phyloP scores from a whole-genome alignment of 2,329 filamentous ascomycete species.

The Exophiala oligosperma region DNA sequence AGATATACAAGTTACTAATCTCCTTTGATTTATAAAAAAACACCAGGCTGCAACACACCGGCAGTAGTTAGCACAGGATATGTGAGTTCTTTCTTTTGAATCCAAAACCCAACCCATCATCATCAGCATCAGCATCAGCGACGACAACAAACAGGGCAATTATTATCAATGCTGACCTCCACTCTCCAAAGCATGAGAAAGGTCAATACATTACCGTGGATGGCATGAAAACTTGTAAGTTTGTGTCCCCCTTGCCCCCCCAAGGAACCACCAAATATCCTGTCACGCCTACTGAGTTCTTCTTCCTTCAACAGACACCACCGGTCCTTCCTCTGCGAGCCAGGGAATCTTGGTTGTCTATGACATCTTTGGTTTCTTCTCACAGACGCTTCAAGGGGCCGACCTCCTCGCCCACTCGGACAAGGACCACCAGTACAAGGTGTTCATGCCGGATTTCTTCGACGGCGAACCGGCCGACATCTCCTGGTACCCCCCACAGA shows the following conservation, averaged over 20 bases:
- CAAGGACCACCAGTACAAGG: slow-evolving; percentile 73
- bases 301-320: slow-evolving; percentile 50
- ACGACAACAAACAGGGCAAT: not conserved
- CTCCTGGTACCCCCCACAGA: slow-evolving; percentile 61
- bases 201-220: slow-evolving; percentile 60
- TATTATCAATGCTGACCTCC: no score
- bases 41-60: slow-evolving; percentile 22
- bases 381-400: slow-evolving; percentile 63
- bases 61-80: slow-evolving; percentile 23
- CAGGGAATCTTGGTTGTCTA: slow-evolving; percentile 59
- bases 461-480: slow-evolving; percentile 69
- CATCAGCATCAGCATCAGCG: no score
- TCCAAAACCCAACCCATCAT: not conserved
- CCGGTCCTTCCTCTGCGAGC: slow-evolving; percentile 56
- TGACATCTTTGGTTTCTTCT: slow-evolving; percentile 61
- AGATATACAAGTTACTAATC: not conserved
- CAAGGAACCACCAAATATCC: not conserved
- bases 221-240: slow-evolving; percentile 61
- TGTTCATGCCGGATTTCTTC: slow-evolving; percentile 93
- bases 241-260: not conserved
- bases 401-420: slow-evolving; percentile 62
- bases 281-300: not conserved
- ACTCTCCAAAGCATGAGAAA: slow-evolving; percentile 39
- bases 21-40: no score
- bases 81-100: not conserved